phyloP scores from a whole-genome alignment of 805 yeast genomes.

The Saccharomyces cerevisiae region DNA sequence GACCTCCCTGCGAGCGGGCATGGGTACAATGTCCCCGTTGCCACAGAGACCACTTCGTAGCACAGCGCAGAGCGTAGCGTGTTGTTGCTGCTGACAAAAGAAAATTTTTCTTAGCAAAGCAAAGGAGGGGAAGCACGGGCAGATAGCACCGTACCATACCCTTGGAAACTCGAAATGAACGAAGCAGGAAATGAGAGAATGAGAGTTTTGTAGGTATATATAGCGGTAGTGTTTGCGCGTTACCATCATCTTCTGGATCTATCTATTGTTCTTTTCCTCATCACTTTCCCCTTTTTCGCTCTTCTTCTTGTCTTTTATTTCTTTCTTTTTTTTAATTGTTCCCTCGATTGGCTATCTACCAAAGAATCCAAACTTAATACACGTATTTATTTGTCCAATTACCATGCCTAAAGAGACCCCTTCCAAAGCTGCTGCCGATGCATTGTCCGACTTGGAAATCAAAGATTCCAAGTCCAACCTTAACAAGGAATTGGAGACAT shows the following conservation, averaged over 20 bases:
- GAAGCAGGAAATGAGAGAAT: not conserved
- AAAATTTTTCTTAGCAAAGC: not conserved
- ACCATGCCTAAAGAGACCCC: conserved; percentile 51
- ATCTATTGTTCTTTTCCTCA: not conserved
- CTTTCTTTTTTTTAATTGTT: not conserved
- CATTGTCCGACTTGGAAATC: conserved; percentile 45
- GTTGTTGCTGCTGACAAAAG: not conserved
- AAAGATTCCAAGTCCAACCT: conserved; percentile 37
- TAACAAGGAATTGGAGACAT: conserved; percentile 37
- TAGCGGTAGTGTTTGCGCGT: not conserved
- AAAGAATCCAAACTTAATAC: not conserved
- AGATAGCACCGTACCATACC: not conserved
- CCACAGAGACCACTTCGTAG: not conserved
- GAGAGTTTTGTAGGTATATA: not conserved
- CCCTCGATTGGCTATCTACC: not conserved
- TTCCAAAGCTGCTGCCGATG: conserved; percentile 54
- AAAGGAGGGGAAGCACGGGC: not conserved
- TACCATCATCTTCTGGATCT: not conserved
- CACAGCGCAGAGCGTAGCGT: not conserved
- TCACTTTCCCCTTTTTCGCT: not conserved
- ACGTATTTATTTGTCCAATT: not conserved
- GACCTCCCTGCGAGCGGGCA: not conserved
- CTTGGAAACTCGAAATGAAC: not conserved
- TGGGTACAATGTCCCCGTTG: not conserved
- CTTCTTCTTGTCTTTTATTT: not conserved